These are phyloP conservation scores for Thalassia testudinum DNA, from an alignment of 116 monocot genomes.

Conservation along the genomic window DNA sequence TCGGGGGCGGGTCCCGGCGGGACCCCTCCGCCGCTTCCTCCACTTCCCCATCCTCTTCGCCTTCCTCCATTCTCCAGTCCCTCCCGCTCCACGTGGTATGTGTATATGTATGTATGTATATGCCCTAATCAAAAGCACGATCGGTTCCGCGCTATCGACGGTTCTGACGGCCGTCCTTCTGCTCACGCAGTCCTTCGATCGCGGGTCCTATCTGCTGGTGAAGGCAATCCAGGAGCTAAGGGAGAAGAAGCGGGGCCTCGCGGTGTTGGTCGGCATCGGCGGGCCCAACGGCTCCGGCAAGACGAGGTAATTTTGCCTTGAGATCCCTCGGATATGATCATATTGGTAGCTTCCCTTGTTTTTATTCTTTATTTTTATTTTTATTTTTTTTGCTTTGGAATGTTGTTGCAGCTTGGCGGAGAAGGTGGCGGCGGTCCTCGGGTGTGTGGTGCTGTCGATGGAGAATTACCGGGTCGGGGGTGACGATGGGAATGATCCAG, in stretches of 20 bases:
- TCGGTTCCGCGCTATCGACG: background rate
- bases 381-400: background rate
- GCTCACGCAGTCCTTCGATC: constrained; percentile 73
- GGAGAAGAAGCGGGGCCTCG: constrained; percentile 65
- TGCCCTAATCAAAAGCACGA: background rate
- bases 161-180: background rate
- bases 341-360: too few relatives aligned
- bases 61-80: constrained; percentile 68
- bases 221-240: constrained; percentile 95
- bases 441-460: constrained; percentile 84
- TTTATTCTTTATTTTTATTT: background rate
- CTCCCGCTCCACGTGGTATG: constrained; percentile 73
- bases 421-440: constrained; percentile 91
- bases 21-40: constrained; percentile 12
- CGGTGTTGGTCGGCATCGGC: constrained; percentile 83
- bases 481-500: constrained; percentile 77
- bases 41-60: constrained; percentile 20
- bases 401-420: constrained; percentile 73
- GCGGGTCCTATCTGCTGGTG: constrained; percentile 82
- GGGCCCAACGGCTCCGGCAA: constrained; percentile 97
- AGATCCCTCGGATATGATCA: too few relatives aligned
- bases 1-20: background rate
- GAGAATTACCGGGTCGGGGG: constrained; percentile 76
- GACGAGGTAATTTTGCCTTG: constrained; percentile 43
- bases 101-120: too few relatives aligned